Evolutionary conservation across 352 stramenopile species (phyloP), one percentile per base, ranked within the genome.

Genomic region (Aphanomyces euteiches): DNA sequence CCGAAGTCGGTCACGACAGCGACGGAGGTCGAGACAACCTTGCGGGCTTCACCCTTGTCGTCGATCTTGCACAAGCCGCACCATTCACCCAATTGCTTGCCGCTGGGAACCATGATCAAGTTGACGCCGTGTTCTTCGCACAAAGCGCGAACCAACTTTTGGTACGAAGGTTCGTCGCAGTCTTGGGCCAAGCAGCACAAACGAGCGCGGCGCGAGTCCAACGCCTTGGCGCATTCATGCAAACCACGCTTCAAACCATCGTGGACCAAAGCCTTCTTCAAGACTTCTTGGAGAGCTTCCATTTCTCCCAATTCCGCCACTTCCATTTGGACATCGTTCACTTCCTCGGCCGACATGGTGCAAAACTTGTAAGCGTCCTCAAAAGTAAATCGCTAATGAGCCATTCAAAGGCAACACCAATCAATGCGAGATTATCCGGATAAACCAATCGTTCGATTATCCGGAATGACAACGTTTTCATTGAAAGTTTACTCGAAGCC

Each of bases 81-180:
- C 96, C 96, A 99, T 81, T 99, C 96, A 80, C 97, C 98, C 58
- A 99, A 88, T 75, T 99, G 93, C 87, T 99, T 98, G 74, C 96
- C 91, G 75, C 85, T 91, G 19, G 90, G 88, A 61, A 97, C 89
- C 74, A 96, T 84, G 77, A 97, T 96, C 79, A 97, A 88, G 84
- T 96, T 96, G 76, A 97, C 90, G 78, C 91, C 87, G 81, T 96
- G 89, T 80, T 97, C 89, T 74, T 95, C 87, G 83, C 91, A 97
- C 70, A 97, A 82, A 65, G 96, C 97, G 75, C 96, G 96, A 75
- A 99, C 97, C 75, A 99, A 90, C 87, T 98, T 98, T 78, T 95
- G 98, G 95, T 99, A 99, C 81, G 98, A 98, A 57, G 96, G 95
- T 80, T 99, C 98, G 81, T 99, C 97, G 89, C 97, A 99, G 88